phyloP scores from a whole-genome alignment of 2,329 filamentous ascomycete species.

The Bipolaris bicolor region DNA sequence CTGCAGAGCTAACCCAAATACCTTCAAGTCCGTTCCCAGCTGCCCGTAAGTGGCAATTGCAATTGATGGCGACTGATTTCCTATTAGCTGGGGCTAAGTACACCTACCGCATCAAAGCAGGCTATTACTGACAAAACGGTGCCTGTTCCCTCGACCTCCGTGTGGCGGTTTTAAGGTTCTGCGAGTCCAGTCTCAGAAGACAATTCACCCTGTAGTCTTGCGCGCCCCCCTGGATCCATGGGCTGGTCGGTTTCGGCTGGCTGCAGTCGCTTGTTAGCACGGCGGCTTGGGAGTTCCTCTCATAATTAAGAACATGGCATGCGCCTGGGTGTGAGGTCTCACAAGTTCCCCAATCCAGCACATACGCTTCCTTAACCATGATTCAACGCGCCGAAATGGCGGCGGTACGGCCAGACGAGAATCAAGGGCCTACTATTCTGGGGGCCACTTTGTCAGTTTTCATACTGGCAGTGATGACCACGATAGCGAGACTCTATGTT shows the following conservation, averaged over 20 bases:
- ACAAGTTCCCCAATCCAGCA: background rate
- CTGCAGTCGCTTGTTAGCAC: background rate
- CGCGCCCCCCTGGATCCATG: background rate
- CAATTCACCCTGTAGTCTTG: background rate
- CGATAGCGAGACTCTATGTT: conserved; percentile 55
- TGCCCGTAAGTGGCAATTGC: background rate
- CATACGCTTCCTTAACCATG: background rate
- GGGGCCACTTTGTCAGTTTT: conserved; percentile 52
- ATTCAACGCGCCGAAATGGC: background rate
- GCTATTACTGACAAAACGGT: background rate
- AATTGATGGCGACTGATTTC: background rate
- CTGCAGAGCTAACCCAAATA: background rate
- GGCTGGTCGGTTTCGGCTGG: background rate
- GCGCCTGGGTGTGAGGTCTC: background rate
- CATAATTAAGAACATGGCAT: conserved; percentile 3
- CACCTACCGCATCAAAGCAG: background rate
- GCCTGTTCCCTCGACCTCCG: background rate
- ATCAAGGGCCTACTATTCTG: conserved; percentile 50
- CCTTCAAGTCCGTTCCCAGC: background rate
- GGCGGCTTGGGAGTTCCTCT: background rate
- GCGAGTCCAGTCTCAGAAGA: conserved; percentile 1
- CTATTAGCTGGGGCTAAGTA: background rate
- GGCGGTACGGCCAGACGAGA: conserved; percentile 9
- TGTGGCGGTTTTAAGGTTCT: conserved; percentile 6
- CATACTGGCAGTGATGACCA: conserved; percentile 49